phyloP scores from a whole-genome alignment of 805 yeast species.

The Cyberlindnera euphorbiae region DNA sequence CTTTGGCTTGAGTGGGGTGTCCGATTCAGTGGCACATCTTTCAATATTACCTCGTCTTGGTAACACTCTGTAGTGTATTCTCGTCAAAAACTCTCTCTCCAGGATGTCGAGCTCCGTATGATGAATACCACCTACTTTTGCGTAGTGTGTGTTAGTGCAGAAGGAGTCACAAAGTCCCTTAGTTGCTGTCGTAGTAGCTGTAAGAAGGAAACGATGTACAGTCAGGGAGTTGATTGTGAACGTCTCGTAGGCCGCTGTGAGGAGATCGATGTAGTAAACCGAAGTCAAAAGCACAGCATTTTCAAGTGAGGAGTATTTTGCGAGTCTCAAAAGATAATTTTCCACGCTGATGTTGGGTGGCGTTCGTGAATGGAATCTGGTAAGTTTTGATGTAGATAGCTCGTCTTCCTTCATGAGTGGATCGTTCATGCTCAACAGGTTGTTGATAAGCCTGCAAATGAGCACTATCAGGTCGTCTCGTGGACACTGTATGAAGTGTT shows the following conservation, averaged over 20 bases:
- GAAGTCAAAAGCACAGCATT: conserved; percentile 76
- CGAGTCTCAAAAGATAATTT: conserved; percentile 69
- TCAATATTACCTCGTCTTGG: conserved; percentile 43
- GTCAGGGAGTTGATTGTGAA: conserved; percentile 88
- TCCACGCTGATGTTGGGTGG: conserved; percentile 84
- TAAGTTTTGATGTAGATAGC: conserved; percentile 42
- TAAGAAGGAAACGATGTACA: conserved; percentile 84
- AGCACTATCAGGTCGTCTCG: conserved; percentile 65
- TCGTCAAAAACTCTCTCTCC: conserved; percentile 79
- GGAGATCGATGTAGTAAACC: conserved; percentile 84
- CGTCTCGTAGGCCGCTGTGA: conserved; percentile 69
- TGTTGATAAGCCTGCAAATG: conserved; percentile 74
- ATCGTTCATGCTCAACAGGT: conserved; percentile 75
- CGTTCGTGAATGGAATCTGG: conserved; percentile 89
- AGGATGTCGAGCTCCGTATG: conserved; percentile 76
- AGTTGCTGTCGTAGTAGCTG: conserved; percentile 87
- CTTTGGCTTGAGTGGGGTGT: not conserved
- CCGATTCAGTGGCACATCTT: conserved; percentile 21
- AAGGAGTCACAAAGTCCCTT: conserved; percentile 92
- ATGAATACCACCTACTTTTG: conserved; percentile 93
- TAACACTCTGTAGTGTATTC: conserved; percentile 74
- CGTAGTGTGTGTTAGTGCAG: conserved; percentile 89
- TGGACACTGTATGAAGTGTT: conserved; percentile 56
- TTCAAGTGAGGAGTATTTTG: conserved; percentile 81
- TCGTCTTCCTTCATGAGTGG: conserved; percentile 24